Evolutionary conservation across 345 rosid genomes (phyloP).

Genomic region (Linum lewisii): DNA sequence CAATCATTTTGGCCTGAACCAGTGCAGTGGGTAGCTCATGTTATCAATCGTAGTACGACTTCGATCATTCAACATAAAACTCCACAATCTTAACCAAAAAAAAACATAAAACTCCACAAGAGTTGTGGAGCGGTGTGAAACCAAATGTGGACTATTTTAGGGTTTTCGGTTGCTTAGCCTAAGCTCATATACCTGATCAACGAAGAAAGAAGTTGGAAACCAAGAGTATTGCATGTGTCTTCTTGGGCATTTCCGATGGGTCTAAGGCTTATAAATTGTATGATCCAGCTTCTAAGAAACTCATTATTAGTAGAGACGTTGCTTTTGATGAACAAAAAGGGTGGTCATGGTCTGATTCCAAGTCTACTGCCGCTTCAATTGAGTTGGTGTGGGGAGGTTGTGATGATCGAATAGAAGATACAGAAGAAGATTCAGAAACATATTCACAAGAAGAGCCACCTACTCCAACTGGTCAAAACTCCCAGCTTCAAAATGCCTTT

Average conservation of each 20-base stretch:
- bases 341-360: no score
- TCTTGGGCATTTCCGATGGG: background rate
- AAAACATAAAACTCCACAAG: background rate
- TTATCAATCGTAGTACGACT: background rate
- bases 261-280: background rate
- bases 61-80: no score
- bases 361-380: no score
- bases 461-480: no score
- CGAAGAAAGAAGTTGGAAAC: constrained; percentile 3
- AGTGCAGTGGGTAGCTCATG: background rate
- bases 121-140: constrained; percentile 3
- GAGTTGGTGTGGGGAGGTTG: no score
- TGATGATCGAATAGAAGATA: no score
- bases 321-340: no score
- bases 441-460: no score
- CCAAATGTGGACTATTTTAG: background rate
- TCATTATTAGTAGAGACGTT: background rate
- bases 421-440: no score
- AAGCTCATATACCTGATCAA: background rate
- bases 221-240: background rate
- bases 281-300: background rate
- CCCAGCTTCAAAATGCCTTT: no score
- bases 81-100: no score
- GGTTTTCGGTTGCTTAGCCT: constrained; percentile 2
- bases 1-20: background rate